Conservation (phyloP, 2,329 filamentous ascomycete species). For the Epichloe coenophiala region DNA sequence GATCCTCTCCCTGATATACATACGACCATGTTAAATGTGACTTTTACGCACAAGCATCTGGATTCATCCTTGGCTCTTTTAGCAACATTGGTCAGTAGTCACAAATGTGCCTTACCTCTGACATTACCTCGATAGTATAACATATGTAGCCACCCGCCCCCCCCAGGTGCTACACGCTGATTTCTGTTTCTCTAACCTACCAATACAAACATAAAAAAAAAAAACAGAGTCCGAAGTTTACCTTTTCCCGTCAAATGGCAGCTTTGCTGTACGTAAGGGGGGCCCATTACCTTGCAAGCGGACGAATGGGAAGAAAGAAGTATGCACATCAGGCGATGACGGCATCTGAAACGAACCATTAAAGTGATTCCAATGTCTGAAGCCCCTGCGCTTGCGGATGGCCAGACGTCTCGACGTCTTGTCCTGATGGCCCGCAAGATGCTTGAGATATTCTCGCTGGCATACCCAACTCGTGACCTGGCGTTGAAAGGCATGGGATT, state of each 20-base stretch:
- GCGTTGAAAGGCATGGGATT: slow-evolving; percentile 6
- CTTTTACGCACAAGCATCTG: not conserved
- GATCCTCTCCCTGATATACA: not conserved
- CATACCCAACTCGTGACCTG: not conserved
- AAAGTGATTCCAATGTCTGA: not conserved
- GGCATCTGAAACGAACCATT: not conserved
- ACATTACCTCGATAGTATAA: slow-evolving; percentile 33
- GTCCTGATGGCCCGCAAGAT: not conserved
- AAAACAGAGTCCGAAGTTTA: not conserved
- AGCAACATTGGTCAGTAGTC: slow-evolving; percentile 18
- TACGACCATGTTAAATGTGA: not conserved
- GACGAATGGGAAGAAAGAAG: not conserved
- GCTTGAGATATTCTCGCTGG: not conserved
- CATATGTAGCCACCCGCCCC: slow-evolving; percentile 1
- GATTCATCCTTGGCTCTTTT: not conserved
- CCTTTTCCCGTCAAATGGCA: slow-evolving; percentile 11
- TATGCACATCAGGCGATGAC: not conserved
- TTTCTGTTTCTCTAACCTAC: slow-evolving; percentile 5
- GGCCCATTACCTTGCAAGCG: slow-evolving; percentile 1
- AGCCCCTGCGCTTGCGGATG: not conserved
- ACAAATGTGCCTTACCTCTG: slow-evolving; percentile 38
- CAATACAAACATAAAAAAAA: slow-evolving; percentile 6
- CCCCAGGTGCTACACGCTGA: slow-evolving; percentile 2
- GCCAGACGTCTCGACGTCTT: not conserved
- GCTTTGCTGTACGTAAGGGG: not conserved